Conservation (phyloP, 306 rosid genomes). For the Chamaecrista fasciculata region DNA sequence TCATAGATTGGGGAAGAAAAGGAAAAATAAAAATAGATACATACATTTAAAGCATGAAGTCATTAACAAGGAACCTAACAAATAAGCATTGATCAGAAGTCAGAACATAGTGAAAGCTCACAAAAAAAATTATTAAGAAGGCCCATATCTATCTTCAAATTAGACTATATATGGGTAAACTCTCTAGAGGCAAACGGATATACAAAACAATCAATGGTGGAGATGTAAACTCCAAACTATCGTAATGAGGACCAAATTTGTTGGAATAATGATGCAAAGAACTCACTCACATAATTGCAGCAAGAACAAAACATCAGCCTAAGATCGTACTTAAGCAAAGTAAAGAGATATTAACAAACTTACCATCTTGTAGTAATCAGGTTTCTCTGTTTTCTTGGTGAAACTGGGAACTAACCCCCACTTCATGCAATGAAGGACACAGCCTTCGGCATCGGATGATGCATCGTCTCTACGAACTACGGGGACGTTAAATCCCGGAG, state of each 20-base stretch:
- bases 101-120: no score
- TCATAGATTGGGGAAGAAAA: not conserved
- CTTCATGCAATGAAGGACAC: constrained; percentile 74
- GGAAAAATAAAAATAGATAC: not conserved
- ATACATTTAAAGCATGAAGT: no score
- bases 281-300: not conserved
- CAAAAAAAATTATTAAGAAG: no score
- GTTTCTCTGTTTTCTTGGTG: constrained; percentile 79
- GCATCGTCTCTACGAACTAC: constrained; percentile 76
- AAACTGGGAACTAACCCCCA: constrained; percentile 95
- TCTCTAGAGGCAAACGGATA: not conserved
- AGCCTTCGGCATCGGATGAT: constrained; percentile 46
- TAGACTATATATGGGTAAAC: not conserved
- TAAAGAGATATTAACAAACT: not conserved
- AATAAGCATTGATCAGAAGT: no score
- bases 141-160: not conserved
- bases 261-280: not conserved
- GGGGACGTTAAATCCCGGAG: constrained; percentile 68
- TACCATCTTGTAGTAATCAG: constrained; percentile 83
- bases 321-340: no score
- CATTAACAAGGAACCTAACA: no score
- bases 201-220: not conserved
- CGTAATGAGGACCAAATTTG: not conserved
- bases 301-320: no score
- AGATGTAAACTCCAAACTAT: not conserved